Evolutionary conservation across 805 yeast genomes (phyloP).

Genomic region (Saturnispora zaruensis): DNA sequence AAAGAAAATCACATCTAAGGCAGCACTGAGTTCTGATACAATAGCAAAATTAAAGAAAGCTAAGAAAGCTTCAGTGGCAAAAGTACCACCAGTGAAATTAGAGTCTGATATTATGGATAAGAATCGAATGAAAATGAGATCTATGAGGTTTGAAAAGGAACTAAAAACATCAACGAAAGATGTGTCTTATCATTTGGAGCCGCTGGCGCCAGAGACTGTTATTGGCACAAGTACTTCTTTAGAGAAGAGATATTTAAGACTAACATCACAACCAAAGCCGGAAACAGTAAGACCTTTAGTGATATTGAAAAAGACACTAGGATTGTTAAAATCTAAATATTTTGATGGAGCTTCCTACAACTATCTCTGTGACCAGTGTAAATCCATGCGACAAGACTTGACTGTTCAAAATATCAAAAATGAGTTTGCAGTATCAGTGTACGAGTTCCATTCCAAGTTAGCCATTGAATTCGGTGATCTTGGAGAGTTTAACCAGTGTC

Average conservation of each 20-base stretch:
- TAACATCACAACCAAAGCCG: conserved; percentile 91
- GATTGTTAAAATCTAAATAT: conserved; percentile 45
- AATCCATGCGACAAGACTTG: conserved; percentile 86
- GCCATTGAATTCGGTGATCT: conserved; percentile 77
- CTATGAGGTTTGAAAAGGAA: conserved; percentile 40
- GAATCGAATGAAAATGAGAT: conserved; percentile 22
- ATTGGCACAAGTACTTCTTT: conserved; percentile 58
- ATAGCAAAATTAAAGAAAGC: conserved; percentile 8
- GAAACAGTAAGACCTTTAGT: conserved; percentile 65
- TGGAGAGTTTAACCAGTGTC: conserved; percentile 95
- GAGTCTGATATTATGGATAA: conserved; percentile 1
- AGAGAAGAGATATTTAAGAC: conserved; percentile 72
- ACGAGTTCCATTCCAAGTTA: conserved; percentile 80
- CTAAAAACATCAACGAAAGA: conserved; percentile 15
- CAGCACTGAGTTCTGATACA: neutral
- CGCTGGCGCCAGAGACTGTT: conserved; percentile 21
- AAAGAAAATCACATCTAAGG: neutral
- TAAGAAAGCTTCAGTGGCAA: conserved; percentile 1
- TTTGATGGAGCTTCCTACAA: conserved; percentile 48
- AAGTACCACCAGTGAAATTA: neutral
- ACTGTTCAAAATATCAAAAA: conserved; percentile 83
- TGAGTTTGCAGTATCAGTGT: conserved; percentile 67
- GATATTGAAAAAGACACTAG: conserved; percentile 51
- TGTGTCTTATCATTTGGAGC: conserved; percentile 8
- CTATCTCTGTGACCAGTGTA: conserved; percentile 82